phyloP scores from a whole-genome alignment of 1,284 basidiomycete genomes.

The Ceratobasidium sp. region DNA sequence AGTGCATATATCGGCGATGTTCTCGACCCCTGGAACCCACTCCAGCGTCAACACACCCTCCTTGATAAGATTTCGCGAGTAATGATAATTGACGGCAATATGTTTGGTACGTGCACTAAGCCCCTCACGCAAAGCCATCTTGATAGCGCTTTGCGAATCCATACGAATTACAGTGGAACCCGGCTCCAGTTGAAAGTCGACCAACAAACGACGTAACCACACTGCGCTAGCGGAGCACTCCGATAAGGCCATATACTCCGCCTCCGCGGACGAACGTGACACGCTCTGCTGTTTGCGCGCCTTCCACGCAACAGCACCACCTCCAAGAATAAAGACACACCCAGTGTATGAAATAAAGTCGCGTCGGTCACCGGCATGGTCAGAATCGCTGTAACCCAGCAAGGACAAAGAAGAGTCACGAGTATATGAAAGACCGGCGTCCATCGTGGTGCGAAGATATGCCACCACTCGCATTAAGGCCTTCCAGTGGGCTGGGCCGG shows the following conservation, averaged over 20 bases:
- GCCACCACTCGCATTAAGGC: neutral
- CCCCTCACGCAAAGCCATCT: neutral
- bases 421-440: neutral
- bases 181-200: neutral
- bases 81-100: neutral
- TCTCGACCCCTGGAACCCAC: neutral
- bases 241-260: neutral
- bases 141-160: neutral
- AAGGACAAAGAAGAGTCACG: neutral
- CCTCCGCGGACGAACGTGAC: neutral
- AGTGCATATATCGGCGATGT: neutral
- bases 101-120: neutral
- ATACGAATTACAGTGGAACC: no score
- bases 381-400: neutral
- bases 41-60: neutral
- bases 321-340: no score
- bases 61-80: slow-evolving; percentile 4
- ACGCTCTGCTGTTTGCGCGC: neutral
- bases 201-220: neutral
- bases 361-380: neutral
- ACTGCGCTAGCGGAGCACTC: neutral
- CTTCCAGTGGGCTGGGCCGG: neutral
- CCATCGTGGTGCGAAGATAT: neutral
- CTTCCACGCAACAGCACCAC: neutral
- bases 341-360: neutral